Evolutionary conservation across 2,329 filamentous ascomycete species (phyloP), one percentile per base, ranked within the genome.

Genomic region (Fusarium cicatricum): DNA sequence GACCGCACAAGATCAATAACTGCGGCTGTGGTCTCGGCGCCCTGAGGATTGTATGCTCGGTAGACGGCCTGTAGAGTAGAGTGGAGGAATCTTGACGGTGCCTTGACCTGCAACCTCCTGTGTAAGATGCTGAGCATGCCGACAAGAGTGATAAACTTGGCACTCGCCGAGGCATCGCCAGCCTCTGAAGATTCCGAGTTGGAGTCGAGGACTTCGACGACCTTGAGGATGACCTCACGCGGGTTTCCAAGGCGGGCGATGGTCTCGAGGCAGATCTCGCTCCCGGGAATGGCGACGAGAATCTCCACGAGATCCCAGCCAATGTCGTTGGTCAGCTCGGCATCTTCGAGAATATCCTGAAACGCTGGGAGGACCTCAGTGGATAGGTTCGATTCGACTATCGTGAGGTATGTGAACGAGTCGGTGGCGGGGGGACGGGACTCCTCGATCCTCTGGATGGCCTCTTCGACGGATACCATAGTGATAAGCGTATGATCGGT

Each of bases 301-400:
- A 91, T 85, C 70, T 90, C 88, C 17, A 95, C 88, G 45, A 94
- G 77, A 71, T 95, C 91, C 91, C 91, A 95, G 43, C 91, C 91
- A 66, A 94, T 92, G 52, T 91, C 89, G 56, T 84, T 84, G 3
- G 90, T 91, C 52, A 93, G 78, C 53, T 84, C 80, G 10, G 81
- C 78, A 79, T 91, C 86, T 71, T 90, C 85, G 15, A 91, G 79
- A 31, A 90, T 85, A 17, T 88, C 81, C 64, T 91, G 84, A 39
- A 94, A 80, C 4, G 84, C 77, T 1, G 89, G 87, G 37, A 94
- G 78, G 56, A 88, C 81, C 55, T 88, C 85, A 15, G 85, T 81
- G 5, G 82, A 86, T 39, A 92, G 79, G 64, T 90, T 88, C 73
- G 90, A 86, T 72, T 92, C 89, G 68, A 94, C 78, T 60, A 93